phyloP scores from a whole-genome alignment of 1,284 basidiomycete genomes.

The Fereydounia khargensis region DNA sequence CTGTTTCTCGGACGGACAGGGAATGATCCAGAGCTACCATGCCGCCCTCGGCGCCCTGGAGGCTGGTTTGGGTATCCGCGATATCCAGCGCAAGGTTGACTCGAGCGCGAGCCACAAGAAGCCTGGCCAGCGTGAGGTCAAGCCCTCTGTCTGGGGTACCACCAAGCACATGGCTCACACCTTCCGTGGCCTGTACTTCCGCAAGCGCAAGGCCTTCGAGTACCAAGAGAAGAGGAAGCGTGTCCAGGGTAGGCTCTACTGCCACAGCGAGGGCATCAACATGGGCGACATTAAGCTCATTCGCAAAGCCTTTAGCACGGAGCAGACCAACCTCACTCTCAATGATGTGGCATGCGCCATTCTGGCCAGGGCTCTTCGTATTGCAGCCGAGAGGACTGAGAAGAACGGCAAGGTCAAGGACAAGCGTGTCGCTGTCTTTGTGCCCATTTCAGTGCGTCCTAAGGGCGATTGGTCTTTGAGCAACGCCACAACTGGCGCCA shows the following conservation, averaged over 20 bases:
- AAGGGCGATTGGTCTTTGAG: slow-evolving; percentile 50
- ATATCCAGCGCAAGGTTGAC: slow-evolving; percentile 50
- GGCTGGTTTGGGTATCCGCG: slow-evolving; percentile 38
- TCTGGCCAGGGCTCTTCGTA: slow-evolving; percentile 45
- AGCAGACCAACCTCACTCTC: slow-evolving; percentile 44
- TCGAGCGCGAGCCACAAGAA: slow-evolving; percentile 31
- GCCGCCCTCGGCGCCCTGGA: slow-evolving; percentile 49
- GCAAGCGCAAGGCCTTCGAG: slow-evolving; percentile 45
- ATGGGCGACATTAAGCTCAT: slow-evolving; percentile 55
- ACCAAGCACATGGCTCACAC: slow-evolving; percentile 43
- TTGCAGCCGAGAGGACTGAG: slow-evolving; percentile 43
- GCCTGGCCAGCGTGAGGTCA: slow-evolving; percentile 39
- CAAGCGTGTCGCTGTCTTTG: slow-evolving; percentile 54
- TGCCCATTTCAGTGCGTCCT: slow-evolving; percentile 51
- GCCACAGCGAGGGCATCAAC: slow-evolving; percentile 49
- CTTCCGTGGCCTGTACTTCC: slow-evolving; percentile 51
- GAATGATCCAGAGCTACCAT: slow-evolving; percentile 56
- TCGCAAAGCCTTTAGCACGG: slow-evolving; percentile 47
- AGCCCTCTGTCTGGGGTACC: slow-evolving; percentile 45
- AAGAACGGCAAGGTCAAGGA: slow-evolving; percentile 35
- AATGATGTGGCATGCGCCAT: slow-evolving; percentile 55
- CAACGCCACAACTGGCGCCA: slow-evolving; percentile 52
- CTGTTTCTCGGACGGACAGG: slow-evolving; percentile 54
- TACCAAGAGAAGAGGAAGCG: slow-evolving; percentile 38
- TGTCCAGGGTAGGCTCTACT: slow-evolving; percentile 39